Conservation (phyloP, 1,284 basidiomycete genomes). For the Irpex sp. region DNA sequence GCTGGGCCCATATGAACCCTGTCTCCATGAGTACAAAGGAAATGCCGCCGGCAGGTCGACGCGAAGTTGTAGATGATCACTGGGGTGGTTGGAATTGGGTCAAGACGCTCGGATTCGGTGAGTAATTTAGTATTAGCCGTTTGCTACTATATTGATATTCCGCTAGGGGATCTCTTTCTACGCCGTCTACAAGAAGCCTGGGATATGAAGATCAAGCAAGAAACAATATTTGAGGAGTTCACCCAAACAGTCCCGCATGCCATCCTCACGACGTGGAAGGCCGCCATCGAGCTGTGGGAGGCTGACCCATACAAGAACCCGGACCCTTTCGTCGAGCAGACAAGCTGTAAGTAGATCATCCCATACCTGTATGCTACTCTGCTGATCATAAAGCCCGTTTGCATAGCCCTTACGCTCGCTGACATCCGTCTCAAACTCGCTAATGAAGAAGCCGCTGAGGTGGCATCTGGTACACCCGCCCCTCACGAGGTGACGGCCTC, state of each 20-base stretch:
- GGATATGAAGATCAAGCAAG: conserved; percentile 3
- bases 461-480: background rate
- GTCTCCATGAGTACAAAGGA: conserved; percentile 12
- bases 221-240: conserved; percentile 1
- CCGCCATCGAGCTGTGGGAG: conserved; percentile 9
- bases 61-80: conserved; percentile 13
- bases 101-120: conserved; percentile 9
- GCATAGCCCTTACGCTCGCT: background rate
- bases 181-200: conserved; percentile 1
- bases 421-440: conserved; percentile 5
- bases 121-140: background rate
- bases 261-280: conserved; percentile 4
- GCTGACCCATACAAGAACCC: conserved; percentile 7
- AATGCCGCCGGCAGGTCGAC: conserved; percentile 12
- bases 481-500: conserved; percentile 7
- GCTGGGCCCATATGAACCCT: conserved; percentile 17
- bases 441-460: conserved; percentile 3
- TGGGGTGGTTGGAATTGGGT: conserved; percentile 17
- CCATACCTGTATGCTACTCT: too few species aligned
- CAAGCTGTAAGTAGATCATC: conserved; percentile 1
- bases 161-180: background rate
- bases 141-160: too few species aligned
- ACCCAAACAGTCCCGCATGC: conserved; percentile 1
- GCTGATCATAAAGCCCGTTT: background rate
- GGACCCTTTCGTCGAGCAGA: conserved; percentile 8